Conservation (phyloP, 768 basidiomycete genomes). For the Termitomyces sp. region DNA sequence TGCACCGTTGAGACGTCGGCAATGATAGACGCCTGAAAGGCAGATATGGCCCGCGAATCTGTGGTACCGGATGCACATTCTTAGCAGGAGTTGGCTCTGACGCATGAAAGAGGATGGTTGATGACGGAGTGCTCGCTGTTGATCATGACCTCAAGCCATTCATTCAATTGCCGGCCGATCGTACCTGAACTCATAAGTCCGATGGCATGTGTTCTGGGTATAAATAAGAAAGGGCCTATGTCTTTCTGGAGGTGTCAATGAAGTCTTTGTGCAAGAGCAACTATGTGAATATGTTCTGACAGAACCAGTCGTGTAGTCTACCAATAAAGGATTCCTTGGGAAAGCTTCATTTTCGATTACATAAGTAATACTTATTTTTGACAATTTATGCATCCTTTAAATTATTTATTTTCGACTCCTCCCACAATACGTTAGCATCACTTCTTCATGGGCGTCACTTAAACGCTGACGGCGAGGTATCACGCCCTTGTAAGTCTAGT, state of each 20-base stretch:
- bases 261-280: background rate
- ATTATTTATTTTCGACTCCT: too few relatives aligned
- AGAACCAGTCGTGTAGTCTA: background rate
- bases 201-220: background rate
- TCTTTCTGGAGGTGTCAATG: background rate
- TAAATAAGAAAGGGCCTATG: background rate
- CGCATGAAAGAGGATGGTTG: conserved; percentile 21
- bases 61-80: conserved; percentile 21
- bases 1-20: conserved; percentile 43
- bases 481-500: background rate
- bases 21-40: conserved; percentile 63
- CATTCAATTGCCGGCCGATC: background rate
- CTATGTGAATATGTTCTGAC: background rate
- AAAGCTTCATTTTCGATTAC: background rate
- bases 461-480: background rate
- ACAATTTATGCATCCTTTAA: too few relatives aligned
- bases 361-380: too few relatives aligned
- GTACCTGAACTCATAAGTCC: conserved; percentile 4
- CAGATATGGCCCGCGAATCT: conserved; percentile 39
- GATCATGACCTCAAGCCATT: background rate
- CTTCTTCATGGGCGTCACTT: too few relatives aligned
- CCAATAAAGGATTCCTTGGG: background rate
- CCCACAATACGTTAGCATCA: too few relatives aligned
- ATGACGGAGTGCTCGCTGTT: conserved; percentile 11
- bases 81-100: conserved; percentile 15